phyloP scores from a whole-genome alignment of 495 filamentous ascomycete genomes.

The Tetracladium marchalianum region DNA sequence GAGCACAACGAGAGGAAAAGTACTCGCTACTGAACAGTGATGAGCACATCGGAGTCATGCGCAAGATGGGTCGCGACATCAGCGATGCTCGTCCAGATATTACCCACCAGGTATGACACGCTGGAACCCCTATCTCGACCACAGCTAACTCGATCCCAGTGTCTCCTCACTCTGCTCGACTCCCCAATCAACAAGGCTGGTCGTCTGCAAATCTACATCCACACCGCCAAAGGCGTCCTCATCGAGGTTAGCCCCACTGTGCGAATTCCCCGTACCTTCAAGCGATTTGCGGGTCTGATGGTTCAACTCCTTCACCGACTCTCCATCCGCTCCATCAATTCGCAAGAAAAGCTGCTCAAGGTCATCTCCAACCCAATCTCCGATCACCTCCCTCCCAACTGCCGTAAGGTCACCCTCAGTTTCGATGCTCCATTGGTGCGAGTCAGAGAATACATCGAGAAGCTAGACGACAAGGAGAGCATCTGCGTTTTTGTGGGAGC shows the following conservation, averaged over 20 bases:
- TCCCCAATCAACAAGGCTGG: conserved; percentile 98
- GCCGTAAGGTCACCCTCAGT: conserved; percentile 91
- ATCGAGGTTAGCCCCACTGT: conserved; percentile 97
- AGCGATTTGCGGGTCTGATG: conserved; percentile 97
- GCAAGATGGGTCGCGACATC: conserved; percentile 98
- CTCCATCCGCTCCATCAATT: conserved; percentile 89
- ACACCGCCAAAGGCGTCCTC: conserved; percentile 90
- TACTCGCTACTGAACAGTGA: conserved; percentile 96
- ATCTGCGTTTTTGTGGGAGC: conserved; percentile 96
- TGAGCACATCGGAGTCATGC: conserved; percentile 97
- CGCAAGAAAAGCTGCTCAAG: conserved; percentile 92
- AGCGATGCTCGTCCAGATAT: conserved; percentile 97
- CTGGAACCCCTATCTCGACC: conserved; percentile 16
- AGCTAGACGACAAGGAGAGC: conserved; percentile 71
- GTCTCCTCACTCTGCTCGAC: conserved; percentile 92
- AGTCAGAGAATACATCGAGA: conserved; percentile 78
- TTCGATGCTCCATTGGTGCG: conserved; percentile 83
- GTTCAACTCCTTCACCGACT: conserved; percentile 96
- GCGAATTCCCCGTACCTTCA: conserved; percentile 94
- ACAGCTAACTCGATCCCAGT: conserved; percentile 41
- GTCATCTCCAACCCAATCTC: conserved; percentile 97
- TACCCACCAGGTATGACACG: conserved; percentile 79
- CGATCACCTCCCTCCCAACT: conserved; percentile 91
- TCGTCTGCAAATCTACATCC: conserved; percentile 94
- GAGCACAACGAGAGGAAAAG: conserved; percentile 68